Base-by-base conservation (phyloP, 495 filamentous ascomycete species). In the Annulohypoxylon moriforme region DNA sequence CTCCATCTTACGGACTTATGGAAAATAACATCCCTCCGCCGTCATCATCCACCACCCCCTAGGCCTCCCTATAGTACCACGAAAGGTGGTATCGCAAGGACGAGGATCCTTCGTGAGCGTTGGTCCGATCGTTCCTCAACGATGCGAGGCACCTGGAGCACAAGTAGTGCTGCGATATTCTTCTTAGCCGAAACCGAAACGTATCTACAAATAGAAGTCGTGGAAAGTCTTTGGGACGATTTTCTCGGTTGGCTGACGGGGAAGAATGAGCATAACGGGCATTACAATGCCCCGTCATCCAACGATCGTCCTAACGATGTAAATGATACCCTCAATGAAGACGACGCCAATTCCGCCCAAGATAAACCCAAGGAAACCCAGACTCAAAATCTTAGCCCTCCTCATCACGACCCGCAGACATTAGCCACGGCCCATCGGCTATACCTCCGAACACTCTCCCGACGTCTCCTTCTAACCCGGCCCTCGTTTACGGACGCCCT, bases 201-300 rank as follows among this genome's bases (percentile, higher is more conserved):
- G 11, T 98, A 96, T 69, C 90, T 98, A 67, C 94, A 97, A 75
- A 93, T 92, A 2, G 94, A 98, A 77, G 91, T 98, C 1, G 88
- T 97, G 16, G 87, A 90, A 59, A 89, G 89, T 8, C 91, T 92
- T 0, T 97, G 92, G 85, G 83, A 79, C 83, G 92, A 91, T 77
- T 92, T 85, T 47, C 81, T 85, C 27, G 59, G 59, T 8, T 85
- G 85, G 85, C 70, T 87, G 7, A 79, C 77, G n/a, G 81, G 80
- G 7, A 72, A 72, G 11, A 66, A 70, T 16, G 74, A 79, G 20
- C 60, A 65, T 7, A 31, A 55, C 6, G 60, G 62, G 27, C 69
- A 75, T n/a, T 58, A 63, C 8, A 42, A 52, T 67, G 71, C 20
- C 5, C 42, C 60, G 4, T 34, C 38, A 38, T 63, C 44, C 11